Evolutionary conservation across 139 green algal genomes (phyloP), one percentile per base, ranked within the genome.

Genomic region (Helicosporidium sp.): DNA sequence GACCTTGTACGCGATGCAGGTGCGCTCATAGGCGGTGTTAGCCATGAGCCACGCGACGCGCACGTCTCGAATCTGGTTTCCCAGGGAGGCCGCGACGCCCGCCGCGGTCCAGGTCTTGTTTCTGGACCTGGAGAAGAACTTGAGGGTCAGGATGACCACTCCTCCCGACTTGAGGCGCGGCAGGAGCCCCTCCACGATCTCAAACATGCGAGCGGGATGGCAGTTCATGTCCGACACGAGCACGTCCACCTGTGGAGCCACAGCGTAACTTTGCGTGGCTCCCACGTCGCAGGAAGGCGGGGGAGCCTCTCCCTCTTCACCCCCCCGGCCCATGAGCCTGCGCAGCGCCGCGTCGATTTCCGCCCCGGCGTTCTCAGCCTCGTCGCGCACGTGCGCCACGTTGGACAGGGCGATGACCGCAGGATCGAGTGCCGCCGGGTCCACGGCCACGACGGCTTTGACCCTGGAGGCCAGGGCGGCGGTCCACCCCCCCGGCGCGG

Each of bases 11-110:
- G 61, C 55, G 15, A 66, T 25, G 35, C 48, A 64, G 3, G 63
- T 71, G n/a, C 52, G 46, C 58, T 71, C 63, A 20, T 54, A 57
- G 16, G 39, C 24, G 8, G 63, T 71, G 49, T 71, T 71, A 17
- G 46, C 51, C 53, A 69, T 26, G 48, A 71, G 53, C 63, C 58
- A 67, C 16, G 63, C 34, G 33, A 60, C 29, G 20, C 36, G 46
- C 29, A 57, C 62, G 7, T 26, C 1, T n/a, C 20, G 19, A 19
- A 52, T 51, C 18, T 27, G 36, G 7, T 44, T 44, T n/a, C 49
- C 51, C 35, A 69, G 31, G 35, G 54, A 17, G 4, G 29, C 48
- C 0, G 41, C 43, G n/a, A n/a, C n/a, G n/a, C n/a, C n/a, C n/a
- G n/a, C 10, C 13, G 31, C 10, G 31, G 31, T 37, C 31, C 31